Percentiles rank a stretch among this genome's conserved stretches.
phyloP scores from a whole-genome alignment of 768 basidiomycete species.

The Panaeolus papilionaceus region DNA sequence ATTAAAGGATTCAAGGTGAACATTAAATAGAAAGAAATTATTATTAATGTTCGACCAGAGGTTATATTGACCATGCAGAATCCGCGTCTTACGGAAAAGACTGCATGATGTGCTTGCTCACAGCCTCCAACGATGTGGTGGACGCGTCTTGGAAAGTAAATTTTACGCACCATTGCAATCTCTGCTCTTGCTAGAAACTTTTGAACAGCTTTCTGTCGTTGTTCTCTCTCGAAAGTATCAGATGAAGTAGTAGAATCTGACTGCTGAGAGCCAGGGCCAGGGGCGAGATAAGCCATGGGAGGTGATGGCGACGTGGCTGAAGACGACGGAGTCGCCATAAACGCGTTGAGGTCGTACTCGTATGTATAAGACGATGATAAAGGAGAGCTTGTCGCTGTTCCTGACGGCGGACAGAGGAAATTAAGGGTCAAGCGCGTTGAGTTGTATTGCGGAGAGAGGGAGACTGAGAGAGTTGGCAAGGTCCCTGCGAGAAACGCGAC shows the following conservation, averaged over 20 bases:
- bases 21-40: background rate
- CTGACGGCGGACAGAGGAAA: slow-evolving; percentile 35
- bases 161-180: slow-evolving; percentile 73
- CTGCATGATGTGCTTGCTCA: slow-evolving; percentile 29
- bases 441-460: slow-evolving; percentile 39
- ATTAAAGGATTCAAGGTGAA: background rate
- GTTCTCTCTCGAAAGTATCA: slow-evolving; percentile 59
- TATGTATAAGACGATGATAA: slow-evolving; percentile 39
- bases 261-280: slow-evolving; percentile 46
- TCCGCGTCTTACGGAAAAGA: slow-evolving; percentile 20
- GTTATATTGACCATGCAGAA: background rate
- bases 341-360: slow-evolving; percentile 44
- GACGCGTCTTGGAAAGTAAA: slow-evolving; percentile 56
- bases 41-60: too few relatives aligned
- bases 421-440: slow-evolving; percentile 31
- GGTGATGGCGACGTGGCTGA: slow-evolving; percentile 86
- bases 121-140: slow-evolving; percentile 24
- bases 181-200: slow-evolving; percentile 83
- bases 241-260: slow-evolving; percentile 36
- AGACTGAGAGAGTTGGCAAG: slow-evolving; percentile 38
- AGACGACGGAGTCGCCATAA: slow-evolving; percentile 82
- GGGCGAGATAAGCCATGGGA: slow-evolving; percentile 66
- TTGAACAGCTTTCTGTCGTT: slow-evolving; percentile 70
- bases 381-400: slow-evolving; percentile 42
- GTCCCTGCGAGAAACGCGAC: slow-evolving; percentile 51